Base-by-base conservation (phyloP, 331 rosid genomes). In the Erythrophleum ivorense region DNA sequence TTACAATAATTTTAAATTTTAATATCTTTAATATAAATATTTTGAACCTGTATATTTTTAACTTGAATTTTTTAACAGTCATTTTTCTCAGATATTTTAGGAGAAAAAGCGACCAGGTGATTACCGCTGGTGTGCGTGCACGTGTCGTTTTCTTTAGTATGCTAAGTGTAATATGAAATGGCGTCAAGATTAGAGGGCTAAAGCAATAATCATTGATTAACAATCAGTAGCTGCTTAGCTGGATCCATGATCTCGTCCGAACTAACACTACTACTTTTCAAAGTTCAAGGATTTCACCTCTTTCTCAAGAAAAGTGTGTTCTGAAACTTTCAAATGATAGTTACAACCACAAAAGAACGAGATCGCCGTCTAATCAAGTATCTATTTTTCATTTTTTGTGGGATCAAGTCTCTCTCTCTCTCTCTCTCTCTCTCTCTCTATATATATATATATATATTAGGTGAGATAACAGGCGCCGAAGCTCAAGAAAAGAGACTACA, bases 121-220 rank as follows among this genome's bases (percentile, higher is more conserved):
- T 53, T 62, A 31, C 11, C 38, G 71, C 4, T 54, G 67, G 58
- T 43, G 53, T 5, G 60, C 34, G 21, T 62, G 81, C 81, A 59
- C 74, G 78, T 78, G 76, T 63, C 9, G 48, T 48, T 38, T 19
- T 52, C 40, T 11, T 38, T 62, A 19, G 46, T 19, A 18, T 3
- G 36, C 7, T 43, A 55, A 45, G 46, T 46, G 29, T 18, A 54
- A 34, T 63, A 49, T 53, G 65, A 14, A 54, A 9, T 7, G 57
- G 54, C 9, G 41, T 41, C 11, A 14, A 9, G 24, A 62, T 66
- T 29, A 33, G 69, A 53, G 46, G 6, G 15, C 31, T 0, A 16
- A 86, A 70, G 29, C 77, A 76, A 76, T 80, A 64, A 64, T 65
- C 65, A 72, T 62, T 76, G 74, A 64, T 45, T 64, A 83, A 64